Evolutionary conservation across 1,284 basidiomycete genomes (phyloP).

Genomic region (Leccinum pallidistipes): DNA sequence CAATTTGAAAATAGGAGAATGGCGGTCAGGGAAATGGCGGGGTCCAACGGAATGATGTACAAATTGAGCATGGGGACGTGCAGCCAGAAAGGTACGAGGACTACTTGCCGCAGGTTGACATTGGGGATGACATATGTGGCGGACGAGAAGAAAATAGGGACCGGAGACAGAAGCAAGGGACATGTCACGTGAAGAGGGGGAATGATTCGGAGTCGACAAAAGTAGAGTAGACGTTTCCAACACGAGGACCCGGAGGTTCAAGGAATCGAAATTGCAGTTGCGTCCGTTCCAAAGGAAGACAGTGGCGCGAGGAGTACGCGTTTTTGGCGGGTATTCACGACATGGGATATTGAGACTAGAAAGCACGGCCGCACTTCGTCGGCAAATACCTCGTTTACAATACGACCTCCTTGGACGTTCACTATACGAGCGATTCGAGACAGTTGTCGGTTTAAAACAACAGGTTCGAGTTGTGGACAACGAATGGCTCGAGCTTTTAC

Average conservation of each 20-base stretch:
- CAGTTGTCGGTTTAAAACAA: too few relatives aligned
- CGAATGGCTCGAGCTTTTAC: too few relatives aligned
- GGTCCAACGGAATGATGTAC: slow-evolving; percentile 6
- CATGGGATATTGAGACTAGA: slow-evolving; percentile 9
- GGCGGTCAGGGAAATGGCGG: slow-evolving; percentile 2
- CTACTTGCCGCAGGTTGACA: slow-evolving; percentile 7
- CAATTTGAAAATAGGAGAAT: slow-evolving; percentile 16
- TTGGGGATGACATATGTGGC: neutral
- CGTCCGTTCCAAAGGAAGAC: slow-evolving; percentile 14
- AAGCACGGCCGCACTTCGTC: too few relatives aligned
- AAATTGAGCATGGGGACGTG: slow-evolving; percentile 1
- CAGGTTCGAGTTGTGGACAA: too few relatives aligned
- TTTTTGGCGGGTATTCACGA: slow-evolving; percentile 4
- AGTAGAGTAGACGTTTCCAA: slow-evolving; percentile 6
- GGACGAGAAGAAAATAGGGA: neutral
- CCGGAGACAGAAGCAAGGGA: neutral
- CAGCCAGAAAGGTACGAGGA: slow-evolving; percentile 1
- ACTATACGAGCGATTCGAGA: too few relatives aligned
- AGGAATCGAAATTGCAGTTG: slow-evolving; percentile 28
- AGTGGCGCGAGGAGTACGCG: slow-evolving; percentile 5
- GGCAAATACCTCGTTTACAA: too few relatives aligned
- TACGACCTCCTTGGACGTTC: too few relatives aligned
- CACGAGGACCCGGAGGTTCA: slow-evolving; percentile 32
- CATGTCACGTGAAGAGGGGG: slow-evolving; percentile 2
- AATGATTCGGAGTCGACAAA: slow-evolving; percentile 7